These are phyloP conservation scores for Nannochloropsis oceanica DNA, from an alignment of 108 stramenopile genomes.

Conservation along the genomic window DNA sequence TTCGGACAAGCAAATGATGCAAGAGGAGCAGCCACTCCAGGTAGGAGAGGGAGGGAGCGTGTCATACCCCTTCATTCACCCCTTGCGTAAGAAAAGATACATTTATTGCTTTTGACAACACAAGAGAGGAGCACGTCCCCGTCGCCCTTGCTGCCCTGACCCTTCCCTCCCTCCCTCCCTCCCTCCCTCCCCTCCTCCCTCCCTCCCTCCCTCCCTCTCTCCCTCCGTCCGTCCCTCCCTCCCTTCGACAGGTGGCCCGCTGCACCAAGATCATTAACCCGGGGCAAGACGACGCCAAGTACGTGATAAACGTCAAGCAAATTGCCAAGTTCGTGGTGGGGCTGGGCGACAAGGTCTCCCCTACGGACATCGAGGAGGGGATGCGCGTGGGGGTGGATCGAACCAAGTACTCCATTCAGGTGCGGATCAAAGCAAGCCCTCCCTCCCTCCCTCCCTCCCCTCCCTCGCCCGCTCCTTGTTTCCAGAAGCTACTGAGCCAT, in stretches of 20 bases:
- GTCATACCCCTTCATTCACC: too few relatives aligned
- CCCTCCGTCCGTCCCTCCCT: conserved; percentile 28
- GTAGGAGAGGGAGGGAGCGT: not conserved
- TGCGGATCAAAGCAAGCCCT: not conserved
- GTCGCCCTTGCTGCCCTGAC: too few relatives aligned
- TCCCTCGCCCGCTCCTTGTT: not conserved
- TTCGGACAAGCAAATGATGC: conserved; percentile 99
- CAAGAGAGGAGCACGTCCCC: too few relatives aligned
- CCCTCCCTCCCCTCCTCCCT: too few relatives aligned
- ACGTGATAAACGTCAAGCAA: conserved; percentile 97
- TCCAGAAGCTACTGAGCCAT: too few relatives aligned
- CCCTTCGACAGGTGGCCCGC: conserved; percentile 68
- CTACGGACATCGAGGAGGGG: conserved; percentile 98
- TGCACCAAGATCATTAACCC: conserved; percentile 96
- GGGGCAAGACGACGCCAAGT: conserved; percentile 62
- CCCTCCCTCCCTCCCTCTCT: conserved; percentile 10
- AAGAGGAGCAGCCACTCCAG: conserved; percentile 66
- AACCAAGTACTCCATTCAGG: conserved; percentile 88
- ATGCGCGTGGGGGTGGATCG: conserved; percentile 97
- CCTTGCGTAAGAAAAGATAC: too few relatives aligned
- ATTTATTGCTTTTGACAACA: too few relatives aligned
- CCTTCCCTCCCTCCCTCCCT: too few relatives aligned
- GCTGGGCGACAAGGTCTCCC: conserved; percentile 87
- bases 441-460: not conserved
- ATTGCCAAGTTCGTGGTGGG: conserved; percentile 99